Base-by-base conservation (phyloP, 2,329 filamentous ascomycete species). In the Aaosphaeria arxii region DNA sequence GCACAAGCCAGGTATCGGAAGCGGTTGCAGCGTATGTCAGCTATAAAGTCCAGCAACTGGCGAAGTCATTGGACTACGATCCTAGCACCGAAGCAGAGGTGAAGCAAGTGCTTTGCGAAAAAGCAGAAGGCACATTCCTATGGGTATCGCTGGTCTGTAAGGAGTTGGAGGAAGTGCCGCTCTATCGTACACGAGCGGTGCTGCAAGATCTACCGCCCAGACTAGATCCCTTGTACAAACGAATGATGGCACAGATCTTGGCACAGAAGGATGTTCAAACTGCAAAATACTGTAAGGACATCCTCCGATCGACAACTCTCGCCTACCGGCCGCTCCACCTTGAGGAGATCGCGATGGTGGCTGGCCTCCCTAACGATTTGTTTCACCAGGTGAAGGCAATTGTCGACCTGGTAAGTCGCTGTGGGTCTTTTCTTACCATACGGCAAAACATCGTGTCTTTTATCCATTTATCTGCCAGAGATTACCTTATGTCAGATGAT, bases 311-410 rank as follows among this genome's bases (percentile, higher is more conserved):
- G n/a, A n/a, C n/a, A n/a, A n/a, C 64, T 79, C 6, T 60, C 5
- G 61, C 61, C 4, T 71, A 67, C 35, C 69, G 68, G 1, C 75
- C 74, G 3, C 49, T 77, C 17, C 55, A 44, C 0, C 17, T 76
- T 3, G 11, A 51, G 0, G 71, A 78, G 48, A 42, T 75, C 11
- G 39, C 33, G 1, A 44, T 32, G 40, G 30, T 72, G 7, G 36
- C 55, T 24, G 50, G 56, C 2, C 17, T 6, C 11, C 43, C 29
- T 35, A 7, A 39, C 7, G 39, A 28, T 40, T 11, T 40, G 9
- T 7, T 9, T 7, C 9, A 28, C 39, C 7, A 40, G 9, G 1
- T 17, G 2, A 24, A 28, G 24, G 9, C 2, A 3, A 28, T 40
- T 3, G 2, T 6, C 5, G 40, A 42, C 13, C 38, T 47, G 11